phyloP scores from a whole-genome alignment of 108 stramenopile genomes.

The Nitzschia sp. region DNA sequence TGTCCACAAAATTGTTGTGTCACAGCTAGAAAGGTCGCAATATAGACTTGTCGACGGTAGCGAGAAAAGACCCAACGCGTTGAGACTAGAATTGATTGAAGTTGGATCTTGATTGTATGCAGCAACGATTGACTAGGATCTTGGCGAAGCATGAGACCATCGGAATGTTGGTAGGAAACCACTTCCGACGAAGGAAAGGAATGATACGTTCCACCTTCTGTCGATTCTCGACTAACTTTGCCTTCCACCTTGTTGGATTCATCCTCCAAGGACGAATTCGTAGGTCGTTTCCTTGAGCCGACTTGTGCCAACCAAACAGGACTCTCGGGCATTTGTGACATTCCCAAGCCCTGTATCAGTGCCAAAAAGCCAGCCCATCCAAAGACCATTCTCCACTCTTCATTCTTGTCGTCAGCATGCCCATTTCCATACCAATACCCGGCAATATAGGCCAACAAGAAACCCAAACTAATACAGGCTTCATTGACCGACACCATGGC shows the following conservation, averaged over 20 bases:
- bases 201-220: not conserved
- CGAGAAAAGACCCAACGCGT: not conserved
- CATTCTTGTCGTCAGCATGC: constrained; percentile 15
- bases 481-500: constrained; percentile 76
- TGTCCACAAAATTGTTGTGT: constrained; percentile 80
- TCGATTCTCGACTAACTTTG: not conserved
- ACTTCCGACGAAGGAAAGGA: not conserved
- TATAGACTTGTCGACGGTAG: constrained; percentile 50
- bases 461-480: constrained; percentile 72
- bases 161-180: not conserved
- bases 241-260: not conserved
- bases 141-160: not conserved
- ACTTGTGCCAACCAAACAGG: constrained; percentile 62
- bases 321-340: constrained; percentile 69
- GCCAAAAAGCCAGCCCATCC: constrained; percentile 55
- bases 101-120: not conserved
- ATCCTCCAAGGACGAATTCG: not conserved
- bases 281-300: constrained; percentile 40
- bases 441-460: constrained; percentile 63
- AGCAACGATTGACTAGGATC: not conserved
- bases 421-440: constrained; percentile 29
- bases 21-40: constrained; percentile 57
- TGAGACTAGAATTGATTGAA: not conserved
- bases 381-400: constrained; percentile 65
- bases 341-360: constrained; percentile 61